Base-by-base conservation (phyloP, 1,139 yeast genomes). In the Blastobotrys elegans region DNA sequence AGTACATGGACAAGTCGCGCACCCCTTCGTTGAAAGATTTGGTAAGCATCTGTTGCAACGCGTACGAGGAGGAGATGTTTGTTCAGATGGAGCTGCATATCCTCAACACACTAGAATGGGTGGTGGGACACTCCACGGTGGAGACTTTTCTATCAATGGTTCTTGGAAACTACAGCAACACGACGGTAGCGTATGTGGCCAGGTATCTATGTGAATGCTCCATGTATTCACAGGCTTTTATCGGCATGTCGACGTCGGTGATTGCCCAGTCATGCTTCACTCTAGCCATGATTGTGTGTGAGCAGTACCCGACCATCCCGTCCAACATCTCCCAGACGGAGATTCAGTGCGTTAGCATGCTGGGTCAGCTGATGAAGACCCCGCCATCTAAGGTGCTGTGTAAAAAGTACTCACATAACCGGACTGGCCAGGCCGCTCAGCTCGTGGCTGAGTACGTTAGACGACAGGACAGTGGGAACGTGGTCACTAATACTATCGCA, bases 11-110 rank as follows among this genome's bases (percentile, higher is more conserved):
- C 68, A 90, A 90, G 69, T 77, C 82, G 51, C 74, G 92, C 52
- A 92, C 88, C 8, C 96, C 97, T 18, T 82, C 92, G 1, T 72
- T 89, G 52, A 76, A 77, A 48, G 96, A 89, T 63, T 75, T 89
- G 54, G 75, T 82, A 16, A 71, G 80, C 57, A 81, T 88, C 87
- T 85, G 96, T 68, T 76, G 95, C 58, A 79, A 82, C 59, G 89
- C 89, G n/a, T 90, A 88, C 64, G 95, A 88, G 57, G 88, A 84
- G 57, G 85, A 84, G 54, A 88, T 90, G 95, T 90, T 92, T 68
- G 77, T 85, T 39, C 97, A 90, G 68, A 92, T 92, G 97, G 97
- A 92, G 69, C 81, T 82, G 70, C 97, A 92, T 67, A 84, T 92
- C 38, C 72, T 92, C 49, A 74, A 82, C 50, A 90, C 97, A 2